A percentile compares a stretch with the other conserved stretches of the same genome.
Evolutionary conservation across 495 filamentous ascomycete species (phyloP).

Genomic region (Daldinia decipiens): DNA sequence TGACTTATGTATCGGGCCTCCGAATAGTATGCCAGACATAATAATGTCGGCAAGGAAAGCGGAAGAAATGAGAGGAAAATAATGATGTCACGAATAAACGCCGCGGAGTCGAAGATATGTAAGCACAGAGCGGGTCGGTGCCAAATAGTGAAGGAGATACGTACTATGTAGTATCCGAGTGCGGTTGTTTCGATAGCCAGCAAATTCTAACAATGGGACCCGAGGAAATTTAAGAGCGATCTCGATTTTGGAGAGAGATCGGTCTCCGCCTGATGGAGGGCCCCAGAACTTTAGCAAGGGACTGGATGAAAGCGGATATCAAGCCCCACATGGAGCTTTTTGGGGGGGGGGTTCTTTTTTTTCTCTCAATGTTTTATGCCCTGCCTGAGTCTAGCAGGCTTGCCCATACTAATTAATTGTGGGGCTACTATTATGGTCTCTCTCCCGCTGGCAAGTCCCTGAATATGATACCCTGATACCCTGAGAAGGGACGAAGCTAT

Average conservation of each 20-base stretch:
- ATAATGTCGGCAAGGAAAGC: constrained; percentile 16
- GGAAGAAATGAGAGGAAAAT: constrained; percentile 30
- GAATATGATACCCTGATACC: neutral
- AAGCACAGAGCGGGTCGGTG: constrained; percentile 18
- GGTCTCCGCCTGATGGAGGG: constrained; percentile 9
- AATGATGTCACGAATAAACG: constrained; percentile 34
- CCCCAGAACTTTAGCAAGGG: neutral
- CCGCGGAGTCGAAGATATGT: constrained; percentile 33
- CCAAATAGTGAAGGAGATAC: constrained; percentile 17
- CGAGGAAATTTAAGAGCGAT: constrained; percentile 9
- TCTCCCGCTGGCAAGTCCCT: constrained; percentile 1
- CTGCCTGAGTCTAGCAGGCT: neutral
- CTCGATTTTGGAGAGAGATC: constrained; percentile 24
- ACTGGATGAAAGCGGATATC: neutral
- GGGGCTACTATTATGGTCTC: neutral
- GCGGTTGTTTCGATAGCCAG: constrained; percentile 28
- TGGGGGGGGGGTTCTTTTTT: neutral
- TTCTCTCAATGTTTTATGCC: neutral
- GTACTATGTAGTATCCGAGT: constrained; percentile 4
- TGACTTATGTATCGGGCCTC: neutral
- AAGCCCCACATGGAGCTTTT: constrained; percentile 2
- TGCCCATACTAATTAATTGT: neutral
- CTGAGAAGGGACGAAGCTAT: neutral
- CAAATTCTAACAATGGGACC: constrained; percentile 6
- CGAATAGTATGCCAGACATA: constrained; percentile 12